Base-by-base conservation (phyloP, 345 rosid species). In the Rhizophora mangle region DNA sequence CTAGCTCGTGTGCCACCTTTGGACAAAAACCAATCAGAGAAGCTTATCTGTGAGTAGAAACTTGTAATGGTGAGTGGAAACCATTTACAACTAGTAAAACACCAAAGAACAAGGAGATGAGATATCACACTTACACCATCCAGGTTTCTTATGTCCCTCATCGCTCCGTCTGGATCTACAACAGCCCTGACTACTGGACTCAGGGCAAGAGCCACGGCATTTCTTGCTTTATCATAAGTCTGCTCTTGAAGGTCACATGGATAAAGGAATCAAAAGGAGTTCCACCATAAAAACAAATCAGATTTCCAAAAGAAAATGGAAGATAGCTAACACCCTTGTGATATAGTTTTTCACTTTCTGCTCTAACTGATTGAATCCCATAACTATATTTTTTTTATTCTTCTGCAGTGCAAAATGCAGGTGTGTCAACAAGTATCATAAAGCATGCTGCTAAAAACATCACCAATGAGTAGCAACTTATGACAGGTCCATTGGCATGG, bases 181-280 rank as follows among this genome's bases (percentile, higher is more conserved):
- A 95, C 90, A 75, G 99, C 99, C 82, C 67, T 92, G 46, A 95
- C 97, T 5, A 95, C 97, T 10, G 99, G 97, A 75, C 99, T 95
- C 65, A 95, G 72, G 52, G 97, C 96, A 80, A 95, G 96, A 55
- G 99, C 99, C 59, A 95, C 6, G 6, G 96, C 91, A 76, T 95
- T 95, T 80, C 97, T 95, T 67, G 89, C 89, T 86, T 91, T 95
- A 75, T 91, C 97, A 83, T 89, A 91, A 32, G 92, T 79, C 97
- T 95, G 86, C 76, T 78, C 0, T 36, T 60, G 70, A 70, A 73
- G 22, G 70, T n/a, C 47, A 76, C 31, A 6, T 32, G 26, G n/a
- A 58, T 8, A 63, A 46, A 59, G 52, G n/a, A 29, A 60, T 60
- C 64, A 36, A 76, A 56, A 31, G 75, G 51, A 62, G n/a, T 63